Evolutionary conservation across 2,329 filamentous ascomycete species (phyloP).

Genomic region (Intubia oerlemansii): DNA sequence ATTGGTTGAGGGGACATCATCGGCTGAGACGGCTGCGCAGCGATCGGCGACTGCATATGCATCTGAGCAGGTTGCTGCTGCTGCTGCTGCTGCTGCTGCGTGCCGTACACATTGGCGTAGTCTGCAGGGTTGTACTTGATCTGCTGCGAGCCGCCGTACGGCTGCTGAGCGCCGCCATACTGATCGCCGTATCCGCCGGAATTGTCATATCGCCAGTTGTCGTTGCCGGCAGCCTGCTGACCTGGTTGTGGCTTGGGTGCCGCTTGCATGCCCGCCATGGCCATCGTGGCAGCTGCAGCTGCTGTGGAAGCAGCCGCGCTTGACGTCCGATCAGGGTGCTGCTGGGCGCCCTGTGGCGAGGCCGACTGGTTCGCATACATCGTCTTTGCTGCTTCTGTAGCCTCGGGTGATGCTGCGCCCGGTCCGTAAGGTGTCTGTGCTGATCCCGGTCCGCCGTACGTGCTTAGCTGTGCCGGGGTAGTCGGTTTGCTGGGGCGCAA

Average conservation of each 20-base stretch:
- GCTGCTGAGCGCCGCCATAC: constrained; percentile 7
- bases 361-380: constrained; percentile 35
- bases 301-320: constrained; percentile 25
- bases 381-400: constrained; percentile 40
- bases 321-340: constrained; percentile 30
- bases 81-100: constrained; percentile 12
- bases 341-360: constrained; percentile 25
- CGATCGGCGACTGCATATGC: neutral
- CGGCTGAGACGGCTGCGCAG: constrained; percentile 8
- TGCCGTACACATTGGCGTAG: constrained; percentile 37
- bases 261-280: too few relatives aligned
- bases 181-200: constrained; percentile 12
- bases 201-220: constrained; percentile 13
- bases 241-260: too few relatives aligned
- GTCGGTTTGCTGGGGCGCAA: constrained; percentile 32
- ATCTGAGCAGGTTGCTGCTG: constrained; percentile 1
- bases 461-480: constrained; percentile 5
- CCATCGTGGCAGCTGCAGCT: constrained; percentile 32
- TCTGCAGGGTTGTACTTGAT: constrained; percentile 58
- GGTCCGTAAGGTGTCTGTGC: constrained; percentile 11
- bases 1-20: too few relatives aligned
- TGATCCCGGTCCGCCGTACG: constrained; percentile 2
- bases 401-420: constrained; percentile 24
- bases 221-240: too few relatives aligned
- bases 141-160: constrained; percentile 26